Conservation (phyloP, 257 asterid genomes). For the Echium plantagineum region DNA sequence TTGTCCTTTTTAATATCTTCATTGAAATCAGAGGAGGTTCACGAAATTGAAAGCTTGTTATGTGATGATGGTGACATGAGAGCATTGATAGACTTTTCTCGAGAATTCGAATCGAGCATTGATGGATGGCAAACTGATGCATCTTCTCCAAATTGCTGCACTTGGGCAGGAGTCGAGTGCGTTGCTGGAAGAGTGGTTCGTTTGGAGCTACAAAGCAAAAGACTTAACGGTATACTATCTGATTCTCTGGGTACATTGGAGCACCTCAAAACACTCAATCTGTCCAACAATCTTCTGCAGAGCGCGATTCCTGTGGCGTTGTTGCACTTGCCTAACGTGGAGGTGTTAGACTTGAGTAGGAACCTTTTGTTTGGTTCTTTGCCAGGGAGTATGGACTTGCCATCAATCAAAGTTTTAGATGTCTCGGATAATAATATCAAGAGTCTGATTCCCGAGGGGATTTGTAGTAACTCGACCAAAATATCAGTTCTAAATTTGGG, state of each 20-base stretch:
- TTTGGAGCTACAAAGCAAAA: slow-evolving; percentile 39
- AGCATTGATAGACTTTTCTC: slow-evolving; percentile 34
- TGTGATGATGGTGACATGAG: slow-evolving; percentile 45
- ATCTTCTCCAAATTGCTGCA: slow-evolving; percentile 42
- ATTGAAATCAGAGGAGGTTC: neutral
- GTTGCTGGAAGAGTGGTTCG: slow-evolving; percentile 28
- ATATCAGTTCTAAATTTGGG: slow-evolving; percentile 31
- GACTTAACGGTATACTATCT: slow-evolving; percentile 36
- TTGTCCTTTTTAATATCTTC: neutral
- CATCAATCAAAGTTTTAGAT: slow-evolving; percentile 35
- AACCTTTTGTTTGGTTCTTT: slow-evolving; percentile 39
- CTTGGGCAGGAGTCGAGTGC: slow-evolving; percentile 58
- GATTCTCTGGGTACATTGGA: slow-evolving; percentile 48
- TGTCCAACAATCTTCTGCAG: slow-evolving; percentile 42
- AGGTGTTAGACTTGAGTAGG: slow-evolving; percentile 48
- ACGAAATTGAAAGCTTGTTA: slow-evolving; percentile 6
- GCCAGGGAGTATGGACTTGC: slow-evolving; percentile 32
- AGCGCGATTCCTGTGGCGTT: slow-evolving; percentile 49
- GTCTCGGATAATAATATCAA: slow-evolving; percentile 39
- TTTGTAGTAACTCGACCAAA: slow-evolving; percentile 49
- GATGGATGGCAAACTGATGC: slow-evolving; percentile 41
- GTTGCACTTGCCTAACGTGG: slow-evolving; percentile 39
- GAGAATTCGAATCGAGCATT: slow-evolving; percentile 24
- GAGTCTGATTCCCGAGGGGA: slow-evolving; percentile 44
- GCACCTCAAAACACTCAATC: slow-evolving; percentile 53